These are phyloP conservation scores for Dioscorea zingiberensis DNA, from an alignment of 106 monocot genomes.

Conservation along the genomic window DNA sequence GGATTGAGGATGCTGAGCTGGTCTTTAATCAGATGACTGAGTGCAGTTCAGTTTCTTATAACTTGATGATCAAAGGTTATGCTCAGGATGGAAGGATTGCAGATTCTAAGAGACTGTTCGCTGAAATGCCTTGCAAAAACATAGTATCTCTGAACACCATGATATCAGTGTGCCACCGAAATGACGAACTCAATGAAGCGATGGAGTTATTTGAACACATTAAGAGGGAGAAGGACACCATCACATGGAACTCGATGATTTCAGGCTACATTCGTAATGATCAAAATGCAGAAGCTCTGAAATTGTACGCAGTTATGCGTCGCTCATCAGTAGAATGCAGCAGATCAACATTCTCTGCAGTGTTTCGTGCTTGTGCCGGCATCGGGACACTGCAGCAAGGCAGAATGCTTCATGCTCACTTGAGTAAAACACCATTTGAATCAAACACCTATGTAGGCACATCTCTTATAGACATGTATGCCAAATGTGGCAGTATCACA, in stretches of 20 bases:
- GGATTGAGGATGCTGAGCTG: conserved; percentile 18
- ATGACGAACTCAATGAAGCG: conserved; percentile 20
- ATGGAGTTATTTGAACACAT: conserved; percentile 23
- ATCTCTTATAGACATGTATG: conserved; percentile 38
- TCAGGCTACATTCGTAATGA: conserved; percentile 31
- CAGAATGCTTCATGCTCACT: conserved; percentile 28
- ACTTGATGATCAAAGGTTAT: conserved; percentile 37
- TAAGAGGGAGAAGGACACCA: conserved; percentile 27
- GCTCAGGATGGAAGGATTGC: conserved; percentile 25
- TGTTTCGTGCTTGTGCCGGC: conserved; percentile 23
- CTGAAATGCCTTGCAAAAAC: conserved; percentile 33
- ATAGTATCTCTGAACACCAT: conserved; percentile 38
- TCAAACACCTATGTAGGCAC: conserved; percentile 37
- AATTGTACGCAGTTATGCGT: conserved; percentile 24
- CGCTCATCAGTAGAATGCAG: conserved; percentile 16
- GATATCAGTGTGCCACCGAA: conserved; percentile 24
- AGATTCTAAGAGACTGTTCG: conserved; percentile 19
- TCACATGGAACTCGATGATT: conserved; percentile 55
- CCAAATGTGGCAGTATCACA: conserved; percentile 31
- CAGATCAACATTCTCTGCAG: conserved; percentile 33
- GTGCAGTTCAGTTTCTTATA: conserved; percentile 20
- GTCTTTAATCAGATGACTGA: conserved; percentile 16
- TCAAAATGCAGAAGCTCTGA: conserved; percentile 28
- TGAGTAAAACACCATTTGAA: conserved; percentile 28
- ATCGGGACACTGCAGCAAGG: conserved; percentile 33